phyloP scores from a whole-genome alignment of 2,329 filamentous ascomycete species.

The Pseudogymnoascus sp. region DNA sequence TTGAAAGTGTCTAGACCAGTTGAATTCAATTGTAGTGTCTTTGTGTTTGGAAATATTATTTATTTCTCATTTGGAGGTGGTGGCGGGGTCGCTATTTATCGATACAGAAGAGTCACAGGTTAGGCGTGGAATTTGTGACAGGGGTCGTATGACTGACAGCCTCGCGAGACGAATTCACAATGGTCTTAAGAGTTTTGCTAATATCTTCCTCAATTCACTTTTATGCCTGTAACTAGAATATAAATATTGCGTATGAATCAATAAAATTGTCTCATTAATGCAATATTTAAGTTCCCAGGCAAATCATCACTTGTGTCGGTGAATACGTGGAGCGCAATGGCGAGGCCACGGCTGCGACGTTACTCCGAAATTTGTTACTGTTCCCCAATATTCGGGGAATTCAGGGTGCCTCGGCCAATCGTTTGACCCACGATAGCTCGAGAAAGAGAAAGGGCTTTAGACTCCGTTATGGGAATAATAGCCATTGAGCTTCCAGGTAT shows the following conservation, averaged over 20 bases:
- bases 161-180: background rate
- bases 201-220: background rate
- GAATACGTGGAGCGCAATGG: background rate
- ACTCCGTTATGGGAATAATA: background rate
- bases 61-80: constrained; percentile 1
- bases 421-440: background rate
- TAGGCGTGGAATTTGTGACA: background rate
- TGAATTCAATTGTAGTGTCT: background rate
- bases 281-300: background rate
- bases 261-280: background rate
- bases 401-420: constrained; percentile 2
- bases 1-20: background rate
- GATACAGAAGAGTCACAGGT: constrained; percentile 5
- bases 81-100: constrained; percentile 9
- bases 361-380: background rate
- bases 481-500: background rate
- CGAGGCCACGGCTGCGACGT: background rate
- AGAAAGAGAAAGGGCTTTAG: background rate
- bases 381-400: background rate
- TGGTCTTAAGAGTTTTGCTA: background rate
- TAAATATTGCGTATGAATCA: background rate
- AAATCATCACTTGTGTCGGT: background rate
- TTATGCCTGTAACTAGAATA: background rate
- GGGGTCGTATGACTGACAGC: background rate
- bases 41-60: constrained; percentile 6